Evolutionary conservation across 257 asterid species (phyloP).

Genomic region (Hygrophila difformis): DNA sequence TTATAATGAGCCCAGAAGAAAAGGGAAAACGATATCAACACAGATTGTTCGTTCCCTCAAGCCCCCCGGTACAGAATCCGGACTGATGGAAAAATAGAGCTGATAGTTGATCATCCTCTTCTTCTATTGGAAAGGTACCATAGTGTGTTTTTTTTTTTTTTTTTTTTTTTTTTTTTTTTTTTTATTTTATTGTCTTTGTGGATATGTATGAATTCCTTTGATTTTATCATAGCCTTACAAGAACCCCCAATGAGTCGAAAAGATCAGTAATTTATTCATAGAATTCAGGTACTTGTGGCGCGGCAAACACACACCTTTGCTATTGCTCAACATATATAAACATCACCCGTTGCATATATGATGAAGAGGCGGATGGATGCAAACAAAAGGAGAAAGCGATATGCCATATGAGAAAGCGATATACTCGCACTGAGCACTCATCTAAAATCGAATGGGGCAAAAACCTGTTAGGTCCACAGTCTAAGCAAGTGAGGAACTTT

Average conservation of each 20-base stretch:
- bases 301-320: conserved; percentile 84
- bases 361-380: conserved; percentile 96
- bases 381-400: conserved; percentile 89
- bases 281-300: conserved; percentile 82
- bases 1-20: conserved; percentile 96
- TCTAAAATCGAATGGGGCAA: conserved; percentile 95
- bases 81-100: conserved; percentile 99
- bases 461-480: too few species aligned
- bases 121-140: conserved; percentile 84
- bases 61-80: conserved; percentile 93
- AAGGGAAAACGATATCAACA: conserved; percentile 92
- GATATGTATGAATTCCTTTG: background rate
- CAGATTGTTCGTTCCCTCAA: conserved; percentile 88
- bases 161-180: too few species aligned
- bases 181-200: background rate
- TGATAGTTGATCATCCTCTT: conserved; percentile 89
- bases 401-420: too few species aligned
- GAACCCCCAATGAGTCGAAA: background rate
- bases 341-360: conserved; percentile 69
- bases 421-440: conserved; percentile 98
- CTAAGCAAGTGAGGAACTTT: too few species aligned
- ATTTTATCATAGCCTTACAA: too few species aligned
- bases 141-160: background rate
- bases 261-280: background rate
- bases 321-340: conserved; percentile 91